These are phyloP conservation scores for Hyphopichia burtonii DNA, from an alignment of 1,139 yeast genomes.

Conservation along the genomic window DNA sequence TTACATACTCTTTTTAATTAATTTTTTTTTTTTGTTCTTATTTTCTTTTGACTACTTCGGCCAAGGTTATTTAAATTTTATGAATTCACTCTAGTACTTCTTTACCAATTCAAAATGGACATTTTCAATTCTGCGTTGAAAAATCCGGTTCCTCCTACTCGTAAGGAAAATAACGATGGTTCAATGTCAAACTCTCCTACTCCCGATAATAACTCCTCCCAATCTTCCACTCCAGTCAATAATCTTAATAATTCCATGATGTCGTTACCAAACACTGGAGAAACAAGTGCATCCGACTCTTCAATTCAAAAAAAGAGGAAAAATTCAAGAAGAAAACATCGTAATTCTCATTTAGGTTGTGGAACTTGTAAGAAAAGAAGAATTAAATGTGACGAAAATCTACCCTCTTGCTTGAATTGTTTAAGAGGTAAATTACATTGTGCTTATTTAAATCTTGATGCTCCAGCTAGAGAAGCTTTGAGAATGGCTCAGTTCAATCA, in stretches of 20 bases:
- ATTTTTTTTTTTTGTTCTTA: too few relatives aligned
- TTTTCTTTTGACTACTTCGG: too few relatives aligned
- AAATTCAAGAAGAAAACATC: slow-evolving; percentile 57
- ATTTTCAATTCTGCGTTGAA: slow-evolving; percentile 27
- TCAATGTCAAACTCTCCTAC: slow-evolving; percentile 6
- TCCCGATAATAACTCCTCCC: slow-evolving; percentile 5
- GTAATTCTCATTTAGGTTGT: slow-evolving; percentile 64
- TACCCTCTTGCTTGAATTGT: slow-evolving; percentile 63
- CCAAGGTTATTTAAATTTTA: too few relatives aligned
- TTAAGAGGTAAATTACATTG: slow-evolving; percentile 56
- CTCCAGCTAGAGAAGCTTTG: slow-evolving; percentile 49
- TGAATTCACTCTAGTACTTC: too few relatives aligned
- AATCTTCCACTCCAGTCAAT: slow-evolving; percentile 1
- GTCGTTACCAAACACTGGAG: background rate
- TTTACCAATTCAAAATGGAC: too few relatives aligned
- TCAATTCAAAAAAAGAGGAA: slow-evolving; percentile 25
- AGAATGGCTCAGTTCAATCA: slow-evolving; percentile 53
- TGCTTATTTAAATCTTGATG: slow-evolving; percentile 52
- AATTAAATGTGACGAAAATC: slow-evolving; percentile 65
- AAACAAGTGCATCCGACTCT: slow-evolving; percentile 5
- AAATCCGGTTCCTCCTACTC: slow-evolving; percentile 32
- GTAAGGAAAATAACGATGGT: slow-evolving; percentile 8
- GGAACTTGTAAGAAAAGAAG: slow-evolving; percentile 66
- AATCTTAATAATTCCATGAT: background rate
- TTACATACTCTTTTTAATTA: too few relatives aligned